Percentiles rank a stretch among this genome's conserved stretches.
Evolutionary conservation across 306 rosid genomes (phyloP).

Genomic region (Alnus glutinosa): DNA sequence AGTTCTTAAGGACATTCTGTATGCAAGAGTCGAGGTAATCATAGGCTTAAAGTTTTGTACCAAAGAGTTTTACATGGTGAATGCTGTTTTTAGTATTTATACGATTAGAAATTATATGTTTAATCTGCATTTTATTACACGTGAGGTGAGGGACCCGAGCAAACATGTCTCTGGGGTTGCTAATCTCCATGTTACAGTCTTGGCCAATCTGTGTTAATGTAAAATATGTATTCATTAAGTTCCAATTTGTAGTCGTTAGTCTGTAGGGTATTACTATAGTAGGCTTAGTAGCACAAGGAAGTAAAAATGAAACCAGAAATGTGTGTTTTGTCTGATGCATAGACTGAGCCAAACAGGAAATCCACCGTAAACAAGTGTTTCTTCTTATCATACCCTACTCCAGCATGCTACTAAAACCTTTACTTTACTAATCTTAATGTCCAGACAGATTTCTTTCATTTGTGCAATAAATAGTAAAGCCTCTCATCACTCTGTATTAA

Average conservation of each 20-base stretch:
- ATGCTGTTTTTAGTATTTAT: not conserved
- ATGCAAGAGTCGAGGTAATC: constrained; percentile 76
- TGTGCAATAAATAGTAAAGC: too few relatives aligned
- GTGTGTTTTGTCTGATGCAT: not conserved
- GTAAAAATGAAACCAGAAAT: not conserved
- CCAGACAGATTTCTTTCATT: too few relatives aligned
- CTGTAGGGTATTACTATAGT: not conserved
- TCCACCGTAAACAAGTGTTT: not conserved
- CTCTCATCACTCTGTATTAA: too few relatives aligned
- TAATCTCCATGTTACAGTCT: not conserved
- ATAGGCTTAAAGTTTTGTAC: not conserved
- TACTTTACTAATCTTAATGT: too few relatives aligned
- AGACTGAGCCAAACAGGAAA: not conserved
- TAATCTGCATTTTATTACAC: not conserved
- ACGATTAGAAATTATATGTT: too few relatives aligned
- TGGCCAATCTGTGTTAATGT: not conserved
- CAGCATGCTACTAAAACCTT: not conserved
- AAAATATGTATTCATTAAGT: not conserved
- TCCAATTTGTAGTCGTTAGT: not conserved
- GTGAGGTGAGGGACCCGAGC: not conserved
- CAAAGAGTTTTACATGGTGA: not conserved
- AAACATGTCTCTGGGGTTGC: not conserved
- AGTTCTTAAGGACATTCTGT: constrained; percentile 60
- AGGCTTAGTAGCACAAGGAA: not conserved
- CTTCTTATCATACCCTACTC: not conserved